Evolutionary conservation across 768 basidiomycete genomes (phyloP), one percentile per base, ranked within the genome.

Genomic region (Tricholoma sp.): DNA sequence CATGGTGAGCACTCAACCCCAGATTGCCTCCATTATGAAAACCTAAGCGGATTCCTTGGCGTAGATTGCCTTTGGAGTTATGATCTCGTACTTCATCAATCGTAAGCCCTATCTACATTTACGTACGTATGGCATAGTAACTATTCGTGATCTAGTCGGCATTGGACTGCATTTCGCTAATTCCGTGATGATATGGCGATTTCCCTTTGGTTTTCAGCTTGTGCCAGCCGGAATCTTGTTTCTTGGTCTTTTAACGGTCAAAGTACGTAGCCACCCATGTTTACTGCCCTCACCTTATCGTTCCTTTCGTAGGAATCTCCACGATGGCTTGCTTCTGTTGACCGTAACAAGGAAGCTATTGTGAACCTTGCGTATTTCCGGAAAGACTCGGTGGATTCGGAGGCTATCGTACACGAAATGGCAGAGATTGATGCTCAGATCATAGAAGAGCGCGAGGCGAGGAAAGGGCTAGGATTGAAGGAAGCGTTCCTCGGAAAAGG

Each of bases 341-440:
- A 77, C 24, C 78, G 77, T 28, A 64, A 65, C 18, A 70, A 81
- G 3, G 78, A 86, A 45, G 88, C 86, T 0, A 60, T 85, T 10
- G 53, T 50, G 2, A 87, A 81, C 65, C 75, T 91, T 10, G 85
- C 89, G 0, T 87, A 85, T 62, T 73, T 89, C n/a, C 84, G 89
- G 20, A 75, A 69, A 41, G 74, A 77, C 18, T 55, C 69, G 3
- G 52, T 65, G 6, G 72, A 74, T 58, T 80, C 81, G 13, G 71
- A 75, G 20, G 67, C 60, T 0, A 72, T 89, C 20, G 70, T 82
- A 15, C 69, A 75, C n/a, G 89, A 90, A 64, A 77, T 88, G 67
- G 83, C 84, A 11, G 91, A 94, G 69, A 94, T 94, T 57, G 83
- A 89, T 58, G 89, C 89, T 3, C 86, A 86, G 7, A 85, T 94